Evolutionary conservation across 1,284 basidiomycete genomes (phyloP).

Genomic region (Fomitiporia mediterranea): DNA sequence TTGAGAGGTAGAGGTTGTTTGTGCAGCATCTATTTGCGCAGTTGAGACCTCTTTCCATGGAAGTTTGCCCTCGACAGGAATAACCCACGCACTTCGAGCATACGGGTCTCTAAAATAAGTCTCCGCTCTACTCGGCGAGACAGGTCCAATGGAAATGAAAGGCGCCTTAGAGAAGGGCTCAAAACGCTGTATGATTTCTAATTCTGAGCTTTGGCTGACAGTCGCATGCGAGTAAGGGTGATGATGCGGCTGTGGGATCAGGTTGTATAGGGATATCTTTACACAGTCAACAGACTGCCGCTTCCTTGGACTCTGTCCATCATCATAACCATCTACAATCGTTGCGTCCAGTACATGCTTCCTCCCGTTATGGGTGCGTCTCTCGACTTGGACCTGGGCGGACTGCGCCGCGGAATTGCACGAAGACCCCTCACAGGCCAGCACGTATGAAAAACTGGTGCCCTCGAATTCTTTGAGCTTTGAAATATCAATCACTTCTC

Average conservation of each 20-base stretch:
- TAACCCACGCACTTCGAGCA: constrained; percentile 53
- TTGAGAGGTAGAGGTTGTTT: constrained; percentile 13
- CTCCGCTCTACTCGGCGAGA: constrained; percentile 31
- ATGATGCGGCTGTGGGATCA: constrained; percentile 30
- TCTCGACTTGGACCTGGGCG: constrained; percentile 21
- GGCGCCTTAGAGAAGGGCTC: constrained; percentile 20
- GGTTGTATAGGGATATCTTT: constrained; percentile 27
- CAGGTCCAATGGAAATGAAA: constrained; percentile 41
- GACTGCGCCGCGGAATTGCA: constrained; percentile 16
- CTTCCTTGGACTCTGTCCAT: constrained; percentile 21
- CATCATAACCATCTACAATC: constrained; percentile 22
- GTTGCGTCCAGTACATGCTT: constrained; percentile 26
- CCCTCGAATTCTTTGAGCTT: constrained; percentile 41
- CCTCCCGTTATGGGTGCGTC: too few species aligned
- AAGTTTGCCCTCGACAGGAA: constrained; percentile 53
- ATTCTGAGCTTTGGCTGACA: background rate
- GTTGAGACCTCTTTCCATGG: constrained; percentile 47
- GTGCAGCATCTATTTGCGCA: constrained; percentile 37
- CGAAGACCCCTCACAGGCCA: background rate
- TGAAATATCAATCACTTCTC: constrained; percentile 31
- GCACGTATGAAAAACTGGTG: constrained; percentile 27
- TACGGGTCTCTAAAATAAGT: constrained; percentile 30
- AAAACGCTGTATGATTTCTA: constrained; percentile 12
- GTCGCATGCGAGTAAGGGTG: constrained; percentile 23
- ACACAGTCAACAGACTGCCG: constrained; percentile 28